A percentile compares a stretch with the other conserved stretches of the same genome.
These are phyloP conservation scores for Apostasia shenzhenica DNA, from an alignment of 106 monocot species.

Conservation along the genomic window DNA sequence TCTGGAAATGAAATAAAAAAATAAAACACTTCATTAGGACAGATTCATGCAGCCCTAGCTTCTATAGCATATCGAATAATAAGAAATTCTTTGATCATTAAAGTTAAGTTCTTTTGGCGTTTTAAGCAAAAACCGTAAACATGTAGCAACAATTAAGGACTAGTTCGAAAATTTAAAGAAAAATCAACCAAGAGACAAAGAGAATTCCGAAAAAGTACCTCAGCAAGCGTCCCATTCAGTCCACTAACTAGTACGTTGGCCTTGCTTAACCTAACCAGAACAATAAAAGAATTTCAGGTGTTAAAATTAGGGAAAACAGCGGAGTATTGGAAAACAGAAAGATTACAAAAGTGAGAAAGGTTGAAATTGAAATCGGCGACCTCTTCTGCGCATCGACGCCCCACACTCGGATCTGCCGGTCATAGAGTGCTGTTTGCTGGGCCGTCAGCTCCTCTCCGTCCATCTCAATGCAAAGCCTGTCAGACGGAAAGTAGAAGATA, in stretches of 20 bases:
- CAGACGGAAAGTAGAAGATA: background rate
- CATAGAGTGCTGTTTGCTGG: constrained; percentile 89
- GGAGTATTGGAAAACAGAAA: background rate
- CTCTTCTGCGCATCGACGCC: constrained; percentile 87
- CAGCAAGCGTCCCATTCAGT: constrained; percentile 59
- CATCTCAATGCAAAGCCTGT: constrained; percentile 35
- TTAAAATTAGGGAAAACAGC: background rate
- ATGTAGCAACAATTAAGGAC: too few species aligned
- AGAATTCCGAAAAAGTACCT: constrained; percentile 30
- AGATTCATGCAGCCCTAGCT: too few species aligned
- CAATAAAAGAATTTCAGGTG: background rate
- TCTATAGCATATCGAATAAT: too few species aligned
- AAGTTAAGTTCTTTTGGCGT: too few species aligned
- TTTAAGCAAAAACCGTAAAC: too few species aligned
- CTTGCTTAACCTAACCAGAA: constrained; percentile 63
- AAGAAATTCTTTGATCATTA: too few species aligned
- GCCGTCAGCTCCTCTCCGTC: constrained; percentile 79
- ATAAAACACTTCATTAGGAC: too few species aligned
- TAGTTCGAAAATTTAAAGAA: too few species aligned
- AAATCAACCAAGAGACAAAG: too few species aligned
- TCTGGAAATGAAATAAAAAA: too few species aligned
- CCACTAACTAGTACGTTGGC: constrained; percentile 69
- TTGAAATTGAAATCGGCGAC: constrained; percentile 7
- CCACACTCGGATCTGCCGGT: constrained; percentile 95
- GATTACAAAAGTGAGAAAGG: background rate